Evolutionary conservation across 1,139 yeast species (phyloP).

Genomic region (Candida sanyaensis): DNA sequence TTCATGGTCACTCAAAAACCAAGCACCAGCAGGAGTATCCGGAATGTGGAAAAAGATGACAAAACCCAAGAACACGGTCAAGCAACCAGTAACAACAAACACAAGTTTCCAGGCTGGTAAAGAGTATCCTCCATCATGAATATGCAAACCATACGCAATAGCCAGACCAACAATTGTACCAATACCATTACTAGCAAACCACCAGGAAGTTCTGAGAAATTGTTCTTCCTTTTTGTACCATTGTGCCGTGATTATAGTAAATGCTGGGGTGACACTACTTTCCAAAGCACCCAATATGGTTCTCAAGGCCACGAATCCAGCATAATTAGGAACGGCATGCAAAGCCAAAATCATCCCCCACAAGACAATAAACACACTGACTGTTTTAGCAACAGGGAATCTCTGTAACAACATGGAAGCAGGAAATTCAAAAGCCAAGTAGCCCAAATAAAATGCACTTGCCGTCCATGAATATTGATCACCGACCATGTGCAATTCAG

Average conservation of each 20-base stretch:
- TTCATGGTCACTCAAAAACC: constrained; percentile 49
- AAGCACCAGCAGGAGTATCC: constrained; percentile 30
- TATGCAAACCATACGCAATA: constrained; percentile 25
- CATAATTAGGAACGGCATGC: constrained; percentile 29
- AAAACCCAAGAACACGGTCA: constrained; percentile 29
- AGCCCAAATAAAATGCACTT: constrained; percentile 57
- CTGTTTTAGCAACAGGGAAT: constrained; percentile 31
- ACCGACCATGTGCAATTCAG: constrained; percentile 51
- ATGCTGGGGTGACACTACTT: constrained; percentile 55
- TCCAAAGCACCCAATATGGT: constrained; percentile 55
- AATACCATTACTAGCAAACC: constrained; percentile 35
- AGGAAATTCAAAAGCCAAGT: constrained; percentile 48
- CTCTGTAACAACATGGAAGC: constrained; percentile 42
- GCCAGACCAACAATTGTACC: constrained; percentile 28
- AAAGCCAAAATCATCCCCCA: constrained; percentile 34
- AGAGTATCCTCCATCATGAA: constrained; percentile 17
- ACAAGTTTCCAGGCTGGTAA: constrained; percentile 35
- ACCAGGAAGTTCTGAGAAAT: constrained; percentile 25
- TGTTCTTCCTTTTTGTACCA: constrained; percentile 28
- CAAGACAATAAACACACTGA: constrained; percentile 23
- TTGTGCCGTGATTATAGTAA: constrained; percentile 48
- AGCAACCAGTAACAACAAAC: constrained; percentile 30
- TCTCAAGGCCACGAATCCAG: constrained; percentile 34
- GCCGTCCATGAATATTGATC: constrained; percentile 58
- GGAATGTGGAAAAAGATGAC: constrained; percentile 28